phyloP scores from a whole-genome alignment of 257 asterid genomes.

The Solanum commersonii region DNA sequence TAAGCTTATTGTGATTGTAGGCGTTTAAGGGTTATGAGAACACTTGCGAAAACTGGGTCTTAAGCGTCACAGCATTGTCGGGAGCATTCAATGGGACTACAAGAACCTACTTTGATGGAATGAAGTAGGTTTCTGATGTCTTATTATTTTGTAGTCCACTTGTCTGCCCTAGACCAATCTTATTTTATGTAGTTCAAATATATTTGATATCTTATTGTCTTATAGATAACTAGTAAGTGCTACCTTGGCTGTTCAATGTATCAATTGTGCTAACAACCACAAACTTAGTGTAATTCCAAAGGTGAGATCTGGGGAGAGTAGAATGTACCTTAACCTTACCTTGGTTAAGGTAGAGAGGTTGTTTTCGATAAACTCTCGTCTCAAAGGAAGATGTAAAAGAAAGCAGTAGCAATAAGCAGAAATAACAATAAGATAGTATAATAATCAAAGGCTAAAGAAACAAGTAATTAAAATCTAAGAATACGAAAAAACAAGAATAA shows the following conservation, averaged over 20 bases:
- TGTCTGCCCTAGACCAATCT: not conserved
- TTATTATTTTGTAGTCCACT: not conserved
- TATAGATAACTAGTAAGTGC: not conserved
- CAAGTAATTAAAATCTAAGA: not conserved
- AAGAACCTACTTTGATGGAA: conserved; percentile 85
- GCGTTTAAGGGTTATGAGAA: conserved; percentile 65
- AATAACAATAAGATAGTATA: not conserved
- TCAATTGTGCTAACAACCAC: not conserved
- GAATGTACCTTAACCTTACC: not conserved
- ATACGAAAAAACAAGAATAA: not conserved
- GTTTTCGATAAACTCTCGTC: not conserved
- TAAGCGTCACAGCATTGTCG: conserved; percentile 82
- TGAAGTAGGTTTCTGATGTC: conserved; percentile 47
- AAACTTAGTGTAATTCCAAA: not conserved
- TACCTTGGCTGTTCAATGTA: not conserved
- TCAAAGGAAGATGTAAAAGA: not conserved
- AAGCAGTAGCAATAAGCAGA: not conserved
- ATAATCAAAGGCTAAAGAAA: not conserved
- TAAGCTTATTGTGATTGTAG: conserved; percentile 21
- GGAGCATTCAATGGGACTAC: conserved; percentile 98
- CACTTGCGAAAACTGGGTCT: conserved; percentile 75
- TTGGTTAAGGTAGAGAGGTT: not conserved
- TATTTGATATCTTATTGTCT: not conserved
- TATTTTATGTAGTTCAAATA: not conserved
- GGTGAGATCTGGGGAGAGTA: not conserved